These are phyloP conservation scores for Nidularia sp. DNA, from an alignment of 768 basidiomycete genomes.

Conservation along the genomic window DNA sequence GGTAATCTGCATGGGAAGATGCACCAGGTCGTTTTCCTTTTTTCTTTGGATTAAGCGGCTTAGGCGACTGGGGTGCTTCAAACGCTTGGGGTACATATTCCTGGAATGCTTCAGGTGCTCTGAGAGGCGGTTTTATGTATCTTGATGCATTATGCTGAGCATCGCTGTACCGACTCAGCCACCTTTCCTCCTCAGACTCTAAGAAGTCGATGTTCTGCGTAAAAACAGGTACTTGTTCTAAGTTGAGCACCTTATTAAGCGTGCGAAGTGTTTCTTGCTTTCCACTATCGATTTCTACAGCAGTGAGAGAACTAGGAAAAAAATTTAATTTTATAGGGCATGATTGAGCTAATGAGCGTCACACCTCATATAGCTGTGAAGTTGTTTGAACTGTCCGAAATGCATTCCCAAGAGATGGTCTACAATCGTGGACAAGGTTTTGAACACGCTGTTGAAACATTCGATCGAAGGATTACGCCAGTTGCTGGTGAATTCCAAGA, in stretches of 20 bases:
- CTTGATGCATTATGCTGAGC: too few species aligned
- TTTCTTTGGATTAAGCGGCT: too few species aligned
- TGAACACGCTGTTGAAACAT: slow-evolving; percentile 24
- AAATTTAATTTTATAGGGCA: too few species aligned
- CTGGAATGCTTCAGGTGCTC: too few species aligned
- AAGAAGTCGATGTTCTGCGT: neutral
- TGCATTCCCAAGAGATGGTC: slow-evolving; percentile 14
- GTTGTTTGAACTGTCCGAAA: slow-evolving; percentile 24
- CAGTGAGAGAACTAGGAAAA: too few species aligned
- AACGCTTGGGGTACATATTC: too few species aligned
- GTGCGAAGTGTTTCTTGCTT: neutral
- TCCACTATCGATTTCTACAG: too few species aligned
- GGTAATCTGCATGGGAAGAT: too few species aligned
- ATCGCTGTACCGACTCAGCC: neutral
- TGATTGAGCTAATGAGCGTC: neutral
- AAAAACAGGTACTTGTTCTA: neutral
- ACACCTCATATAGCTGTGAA: slow-evolving; percentile 21
- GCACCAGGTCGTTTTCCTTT: too few species aligned
- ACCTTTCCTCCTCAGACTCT: neutral
- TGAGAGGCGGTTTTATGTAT: too few species aligned
- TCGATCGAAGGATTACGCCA: slow-evolving; percentile 21
- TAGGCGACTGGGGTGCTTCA: too few species aligned
- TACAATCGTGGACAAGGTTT: slow-evolving; percentile 7
- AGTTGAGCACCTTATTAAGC: neutral
- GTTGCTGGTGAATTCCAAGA: slow-evolving; percentile 16